Evolutionary conservation across 1,284 basidiomycete species (phyloP).

Genomic region (Ustilago crameri): DNA sequence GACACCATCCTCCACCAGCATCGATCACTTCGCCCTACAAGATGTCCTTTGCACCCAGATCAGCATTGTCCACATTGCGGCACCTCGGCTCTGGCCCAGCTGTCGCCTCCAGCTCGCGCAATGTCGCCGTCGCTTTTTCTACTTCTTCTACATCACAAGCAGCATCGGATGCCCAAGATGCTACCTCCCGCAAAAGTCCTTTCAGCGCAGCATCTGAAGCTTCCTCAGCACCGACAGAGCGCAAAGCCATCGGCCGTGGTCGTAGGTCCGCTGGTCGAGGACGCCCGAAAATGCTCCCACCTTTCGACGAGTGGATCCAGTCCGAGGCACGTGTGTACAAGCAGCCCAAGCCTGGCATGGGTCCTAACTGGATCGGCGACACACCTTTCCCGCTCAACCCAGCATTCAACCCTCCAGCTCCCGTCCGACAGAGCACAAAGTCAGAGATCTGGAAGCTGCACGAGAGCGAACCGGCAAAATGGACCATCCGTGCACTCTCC

Average conservation of each 20-base stretch:
- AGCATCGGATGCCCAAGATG: conserved; percentile 24
- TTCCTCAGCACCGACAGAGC: conserved; percentile 20
- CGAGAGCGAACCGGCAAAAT: conserved; percentile 47
- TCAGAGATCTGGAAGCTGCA: conserved; percentile 63
- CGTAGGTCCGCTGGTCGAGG: conserved; percentile 43
- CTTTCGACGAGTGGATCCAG: conserved; percentile 59
- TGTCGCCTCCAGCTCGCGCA: conserved; percentile 39
- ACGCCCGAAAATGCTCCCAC: conserved; percentile 43
- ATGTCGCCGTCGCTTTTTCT: conserved; percentile 29
- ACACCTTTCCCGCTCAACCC: conserved; percentile 67
- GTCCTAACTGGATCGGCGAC: conserved; percentile 64
- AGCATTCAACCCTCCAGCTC: conserved; percentile 62
- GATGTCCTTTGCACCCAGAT: conserved; percentile 36
- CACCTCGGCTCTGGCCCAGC: conserved; percentile 34
- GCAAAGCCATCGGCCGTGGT: conserved; percentile 33
- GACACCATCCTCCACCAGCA: conserved; percentile 2
- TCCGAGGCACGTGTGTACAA: conserved; percentile 55
- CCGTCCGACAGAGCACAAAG: conserved; percentile 54
- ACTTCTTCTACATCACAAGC: conserved; percentile 26
- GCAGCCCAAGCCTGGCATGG: conserved; percentile 54
- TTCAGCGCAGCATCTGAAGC: conserved; percentile 35
- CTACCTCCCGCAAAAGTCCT: conserved; percentile 36
- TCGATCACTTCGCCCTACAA: not conserved
- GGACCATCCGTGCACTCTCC: conserved; percentile 62
- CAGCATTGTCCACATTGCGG: conserved; percentile 19